phyloP scores from a whole-genome alignment of 306 rosid genomes.

The Parietaria judaica region DNA sequence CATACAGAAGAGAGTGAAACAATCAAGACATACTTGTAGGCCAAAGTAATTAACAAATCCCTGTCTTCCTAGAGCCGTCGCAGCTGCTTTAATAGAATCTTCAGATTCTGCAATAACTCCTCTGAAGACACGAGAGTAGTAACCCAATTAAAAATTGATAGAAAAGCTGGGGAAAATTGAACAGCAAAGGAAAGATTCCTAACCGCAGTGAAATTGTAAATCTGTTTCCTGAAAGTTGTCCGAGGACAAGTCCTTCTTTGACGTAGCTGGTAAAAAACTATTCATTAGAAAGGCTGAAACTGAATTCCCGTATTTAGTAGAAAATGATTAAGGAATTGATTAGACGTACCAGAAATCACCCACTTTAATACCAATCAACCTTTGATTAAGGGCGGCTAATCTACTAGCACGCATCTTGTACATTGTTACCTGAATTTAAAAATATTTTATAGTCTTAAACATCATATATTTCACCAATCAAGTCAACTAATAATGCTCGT shows the following conservation, averaged over 20 bases:
- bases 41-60: slow-evolving; percentile 98
- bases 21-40: slow-evolving; percentile 61
- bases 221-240: slow-evolving; percentile 87
- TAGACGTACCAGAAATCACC: slow-evolving; percentile 85
- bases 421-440: slow-evolving; percentile 57
- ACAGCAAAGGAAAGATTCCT: slow-evolving; percentile 23
- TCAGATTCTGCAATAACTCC: slow-evolving; percentile 92
- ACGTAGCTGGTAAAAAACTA: slow-evolving; percentile 60
- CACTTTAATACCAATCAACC: slow-evolving; percentile 79
- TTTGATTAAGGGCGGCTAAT: slow-evolving; percentile 77
- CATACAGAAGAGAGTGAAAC: slow-evolving; percentile 7
- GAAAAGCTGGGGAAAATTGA: slow-evolving; percentile 5
- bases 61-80: slow-evolving; percentile 64
- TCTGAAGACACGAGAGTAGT: slow-evolving; percentile 46
- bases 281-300: slow-evolving; percentile 18
- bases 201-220: slow-evolving; percentile 82
- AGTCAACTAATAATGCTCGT: background rate
- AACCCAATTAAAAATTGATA: background rate
- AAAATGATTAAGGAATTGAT: background rate
- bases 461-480: background rate
- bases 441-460: background rate
- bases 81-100: slow-evolving; percentile 67
- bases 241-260: slow-evolving; percentile 79
- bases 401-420: slow-evolving; percentile 71
- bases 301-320: slow-evolving; percentile 15